These are phyloP conservation scores for Colletotrichum somersetense DNA, from an alignment of 2,329 filamentous ascomycete species.

Conservation along the genomic window DNA sequence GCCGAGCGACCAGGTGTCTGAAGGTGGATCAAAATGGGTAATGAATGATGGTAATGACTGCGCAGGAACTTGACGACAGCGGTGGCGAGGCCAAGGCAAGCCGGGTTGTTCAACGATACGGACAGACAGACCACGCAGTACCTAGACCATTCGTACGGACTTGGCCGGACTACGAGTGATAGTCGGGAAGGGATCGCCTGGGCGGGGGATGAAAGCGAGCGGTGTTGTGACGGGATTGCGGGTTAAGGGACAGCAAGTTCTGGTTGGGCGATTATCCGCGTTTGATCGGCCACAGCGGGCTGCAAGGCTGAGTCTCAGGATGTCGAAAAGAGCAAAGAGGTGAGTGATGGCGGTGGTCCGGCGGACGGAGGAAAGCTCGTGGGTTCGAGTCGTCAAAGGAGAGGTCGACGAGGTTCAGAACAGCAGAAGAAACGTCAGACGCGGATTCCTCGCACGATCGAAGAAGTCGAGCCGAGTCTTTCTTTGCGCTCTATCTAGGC, in stretches of 20 bases:
- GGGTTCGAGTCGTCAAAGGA: conserved; percentile 23
- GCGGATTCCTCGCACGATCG: conserved; percentile 21
- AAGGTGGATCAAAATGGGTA: conserved; percentile 32
- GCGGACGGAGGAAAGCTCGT: not conserved
- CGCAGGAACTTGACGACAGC: conserved; percentile 21
- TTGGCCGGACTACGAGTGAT: conserved; percentile 20
- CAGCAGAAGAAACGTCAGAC: conserved; percentile 24
- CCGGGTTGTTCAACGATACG: conserved; percentile 4
- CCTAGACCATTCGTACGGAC: conserved; percentile 14
- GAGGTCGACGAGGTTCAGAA: conserved; percentile 11
- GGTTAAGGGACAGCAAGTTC: conserved; percentile 7
- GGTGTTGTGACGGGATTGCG: not conserved
- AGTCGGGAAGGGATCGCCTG: not conserved
- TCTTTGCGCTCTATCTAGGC: conserved; percentile 19
- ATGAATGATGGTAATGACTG: conserved; percentile 2
- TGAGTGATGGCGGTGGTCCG: conserved; percentile 6
- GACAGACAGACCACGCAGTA: no score
- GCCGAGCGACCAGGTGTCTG: conserved; percentile 36
- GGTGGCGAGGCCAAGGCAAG: not conserved
- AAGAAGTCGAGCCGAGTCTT: conserved; percentile 9
- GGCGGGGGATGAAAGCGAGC: conserved; percentile 10
- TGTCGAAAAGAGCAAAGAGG: conserved; percentile 28
- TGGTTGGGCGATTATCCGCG: conserved; percentile 37
- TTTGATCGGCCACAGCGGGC: conserved; percentile 39
- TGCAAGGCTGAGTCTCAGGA: conserved; percentile 41